Conservation (phyloP, 345 rosid species). For the Citrus sinensis region DVS_A1.0 CM039166.1:3033001-3033500, state of each 20-base stretch:
- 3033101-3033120: neutral
- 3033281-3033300: neutral
- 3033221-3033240: neutral
- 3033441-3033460: too few species aligned
- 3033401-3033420: too few species aligned
- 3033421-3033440: too few species aligned
- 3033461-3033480: too few species aligned
- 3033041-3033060: slow-evolving; percentile 86
- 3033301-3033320: too few species aligned
- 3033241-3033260: neutral
- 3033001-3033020: slow-evolving; percentile 97
- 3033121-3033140: neutral
- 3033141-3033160: neutral
- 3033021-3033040: slow-evolving; percentile 83
- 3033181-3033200: neutral
- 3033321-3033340: too few species aligned
- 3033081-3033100: neutral
- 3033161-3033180: neutral
- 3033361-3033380: too few species aligned
- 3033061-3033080: slow-evolving; percentile 42
- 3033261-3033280: too few species aligned
- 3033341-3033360: too few species aligned
- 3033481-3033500: too few species aligned
- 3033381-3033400: too few species aligned
- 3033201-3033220: neutral